These are phyloP conservation scores for Carpediemonas membranifera DNA, from an alignment of 78 protist genomes.

Conservation along the genomic window DNA sequence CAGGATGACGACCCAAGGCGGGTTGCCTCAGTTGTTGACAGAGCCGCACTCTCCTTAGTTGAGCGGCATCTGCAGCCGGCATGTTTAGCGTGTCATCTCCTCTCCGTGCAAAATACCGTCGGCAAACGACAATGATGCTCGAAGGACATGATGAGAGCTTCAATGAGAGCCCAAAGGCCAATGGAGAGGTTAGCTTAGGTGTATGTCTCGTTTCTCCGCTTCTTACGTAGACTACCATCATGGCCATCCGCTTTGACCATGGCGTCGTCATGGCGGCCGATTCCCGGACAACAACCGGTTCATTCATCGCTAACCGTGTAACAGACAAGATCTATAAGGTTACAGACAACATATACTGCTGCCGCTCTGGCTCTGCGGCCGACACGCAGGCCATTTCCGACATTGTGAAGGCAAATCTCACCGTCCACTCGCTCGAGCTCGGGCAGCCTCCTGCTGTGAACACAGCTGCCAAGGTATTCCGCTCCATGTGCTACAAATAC, in stretches of 20 bases:
- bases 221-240: conserved; percentile 89
- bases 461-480: conserved; percentile 79
- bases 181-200: neutral
- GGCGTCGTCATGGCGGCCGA: conserved; percentile 93
- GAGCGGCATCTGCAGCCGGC: no score
- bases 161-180: neutral
- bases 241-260: conserved; percentile 83
- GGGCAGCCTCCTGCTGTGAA: conserved; percentile 65
- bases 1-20: no score
- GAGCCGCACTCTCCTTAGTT: no score
- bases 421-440: conserved; percentile 53
- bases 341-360: conserved; percentile 64
- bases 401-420: conserved; percentile 53
- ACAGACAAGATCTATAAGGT: conserved; percentile 80
- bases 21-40: no score
- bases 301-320: conserved; percentile 82
- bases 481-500: conserved; percentile 66
- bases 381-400: conserved; percentile 89
- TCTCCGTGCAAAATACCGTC: no score
- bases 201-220: conserved; percentile 13
- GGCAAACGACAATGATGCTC: no score
- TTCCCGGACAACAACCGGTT: conserved; percentile 76
- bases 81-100: no score
- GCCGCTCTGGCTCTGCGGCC: conserved; percentile 95
- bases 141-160: neutral